These are phyloP conservation scores for Cladosporium sp. DNA, from an alignment of 2,329 filamentous ascomycete genomes.

Conservation along the genomic window DNA sequence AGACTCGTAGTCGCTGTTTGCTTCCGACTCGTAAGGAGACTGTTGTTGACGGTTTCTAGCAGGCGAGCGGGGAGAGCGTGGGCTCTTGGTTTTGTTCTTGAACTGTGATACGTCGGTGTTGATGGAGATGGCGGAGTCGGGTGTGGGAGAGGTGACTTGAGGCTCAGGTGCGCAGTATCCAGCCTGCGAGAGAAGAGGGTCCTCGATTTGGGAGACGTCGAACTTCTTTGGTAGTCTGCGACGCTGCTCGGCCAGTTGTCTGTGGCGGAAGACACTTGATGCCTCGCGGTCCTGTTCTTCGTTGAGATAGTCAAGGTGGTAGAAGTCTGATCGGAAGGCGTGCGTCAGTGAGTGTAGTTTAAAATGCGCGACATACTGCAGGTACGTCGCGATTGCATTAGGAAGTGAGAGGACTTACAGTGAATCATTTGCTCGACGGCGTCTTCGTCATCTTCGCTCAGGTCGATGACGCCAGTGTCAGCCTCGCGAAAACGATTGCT, in stretches of 20 bases:
- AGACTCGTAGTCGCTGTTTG: constrained; percentile 31
- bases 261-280: constrained; percentile 30
- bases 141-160: constrained; percentile 13
- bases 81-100: constrained; percentile 12
- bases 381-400: not conserved
- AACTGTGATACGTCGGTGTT: constrained; percentile 16
- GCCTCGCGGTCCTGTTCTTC: constrained; percentile 21
- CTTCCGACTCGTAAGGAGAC: constrained; percentile 30
- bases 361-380: constrained; percentile 2
- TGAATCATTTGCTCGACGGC: constrained; percentile 37
- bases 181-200: constrained; percentile 33
- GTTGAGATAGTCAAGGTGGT: constrained; percentile 35
- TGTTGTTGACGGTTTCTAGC: constrained; percentile 15
- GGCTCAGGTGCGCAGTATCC: constrained; percentile 23
- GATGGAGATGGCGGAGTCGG: constrained; percentile 15
- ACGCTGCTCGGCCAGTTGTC: constrained; percentile 24
- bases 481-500: constrained; percentile 32
- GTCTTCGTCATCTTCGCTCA: constrained; percentile 35
- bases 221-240: constrained; percentile 27
- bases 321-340: constrained; percentile 30
- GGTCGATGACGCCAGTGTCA: constrained; percentile 31
- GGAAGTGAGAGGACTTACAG: constrained; percentile 25
- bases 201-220: constrained; percentile 31
- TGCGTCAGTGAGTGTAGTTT: constrained; percentile 6
- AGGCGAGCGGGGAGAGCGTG: constrained; percentile 21